Conservation (phyloP, 2,329 filamentous ascomycete genomes). For the Nemania sp. region DNA sequence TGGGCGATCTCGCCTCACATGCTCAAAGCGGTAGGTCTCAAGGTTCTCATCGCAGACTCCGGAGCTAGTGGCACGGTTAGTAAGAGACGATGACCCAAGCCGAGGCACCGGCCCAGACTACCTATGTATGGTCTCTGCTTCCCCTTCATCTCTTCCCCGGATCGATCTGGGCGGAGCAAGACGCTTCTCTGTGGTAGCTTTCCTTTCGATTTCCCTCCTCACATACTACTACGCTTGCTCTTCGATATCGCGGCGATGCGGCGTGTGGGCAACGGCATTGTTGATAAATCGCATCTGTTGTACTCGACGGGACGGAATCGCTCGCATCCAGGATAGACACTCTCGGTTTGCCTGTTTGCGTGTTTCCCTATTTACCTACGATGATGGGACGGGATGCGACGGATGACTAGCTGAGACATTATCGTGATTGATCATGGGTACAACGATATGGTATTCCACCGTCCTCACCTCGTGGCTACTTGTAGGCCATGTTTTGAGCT, state of each 20-base stretch:
- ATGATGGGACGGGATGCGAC: constrained; percentile 22
- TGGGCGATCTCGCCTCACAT: constrained; percentile 17
- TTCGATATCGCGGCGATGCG: constrained; percentile 2
- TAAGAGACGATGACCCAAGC: background rate
- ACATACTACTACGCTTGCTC: background rate
- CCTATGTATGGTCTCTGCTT: too few species aligned
- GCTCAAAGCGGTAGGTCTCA: constrained; percentile 24
- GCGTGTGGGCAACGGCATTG: background rate
- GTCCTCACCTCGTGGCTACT: constrained; percentile 21
- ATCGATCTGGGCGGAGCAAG: background rate
- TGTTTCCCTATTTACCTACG: background rate
- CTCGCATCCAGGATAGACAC: background rate
- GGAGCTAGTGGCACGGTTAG: constrained; percentile 12
- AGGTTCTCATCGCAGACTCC: background rate
- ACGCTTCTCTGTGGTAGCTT: background rate
- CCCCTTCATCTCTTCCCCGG: constrained; percentile 4
- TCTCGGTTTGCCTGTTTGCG: background rate
- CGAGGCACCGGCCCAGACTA: background rate
- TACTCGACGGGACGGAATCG: constrained; percentile 5
- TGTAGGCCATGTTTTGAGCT: constrained; percentile 3
- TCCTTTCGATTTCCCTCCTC: background rate
- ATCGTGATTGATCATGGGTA: constrained; percentile 21
- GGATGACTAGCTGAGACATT: constrained; percentile 14
- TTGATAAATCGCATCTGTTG: background rate
- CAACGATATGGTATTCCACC: constrained; percentile 2